A percentile compares a stretch with the other conserved stretches of the same genome.
phyloP scores from a whole-genome alignment of 768 basidiomycete species.

The Clathrus columnatus region DNA sequence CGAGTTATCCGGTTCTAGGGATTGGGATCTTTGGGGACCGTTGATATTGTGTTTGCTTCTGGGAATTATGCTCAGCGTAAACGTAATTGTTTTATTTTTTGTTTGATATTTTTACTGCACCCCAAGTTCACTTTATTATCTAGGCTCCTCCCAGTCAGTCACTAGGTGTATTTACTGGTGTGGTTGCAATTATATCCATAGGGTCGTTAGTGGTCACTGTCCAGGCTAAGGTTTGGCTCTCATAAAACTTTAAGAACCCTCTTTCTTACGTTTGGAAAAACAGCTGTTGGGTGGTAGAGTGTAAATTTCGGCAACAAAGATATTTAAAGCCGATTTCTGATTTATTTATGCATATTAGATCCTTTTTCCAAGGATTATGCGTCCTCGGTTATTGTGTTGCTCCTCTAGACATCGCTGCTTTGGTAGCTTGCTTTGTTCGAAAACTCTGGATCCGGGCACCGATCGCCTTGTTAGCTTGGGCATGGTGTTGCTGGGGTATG shows the following conservation, averaged over 20 bases:
- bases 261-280: slow-evolving; percentile 4
- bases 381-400: slow-evolving; percentile 94
- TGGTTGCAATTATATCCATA: slow-evolving; percentile 86
- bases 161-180: slow-evolving; percentile 84
- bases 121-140: not conserved
- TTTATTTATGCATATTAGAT: slow-evolving; percentile 33
- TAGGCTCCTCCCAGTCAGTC: slow-evolving; percentile 81
- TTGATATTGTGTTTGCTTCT: slow-evolving; percentile 73
- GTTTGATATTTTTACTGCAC: not conserved
- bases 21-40: slow-evolving; percentile 99
- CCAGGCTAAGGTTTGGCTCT: slow-evolving; percentile 73
- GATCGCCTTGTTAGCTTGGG: slow-evolving; percentile 79
- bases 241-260: not conserved
- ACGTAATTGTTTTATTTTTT: slow-evolving; percentile 36
- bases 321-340: not conserved
- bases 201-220: slow-evolving; percentile 88
- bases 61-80: slow-evolving; percentile 78
- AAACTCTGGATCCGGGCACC: slow-evolving; percentile 83
- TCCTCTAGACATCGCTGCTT: slow-evolving; percentile 83
- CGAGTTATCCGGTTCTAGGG: slow-evolving; percentile 35
- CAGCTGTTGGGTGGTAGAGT: slow-evolving; percentile 61
- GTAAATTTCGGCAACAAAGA: slow-evolving; percentile 33
- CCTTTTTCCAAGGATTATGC: slow-evolving; percentile 94
- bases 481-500: slow-evolving; percentile 95
- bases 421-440: slow-evolving; percentile 79